Evolutionary conservation across 2,329 filamentous ascomycete genomes (phyloP).

Genomic region (Reticulascus tulasneorum): DNA sequence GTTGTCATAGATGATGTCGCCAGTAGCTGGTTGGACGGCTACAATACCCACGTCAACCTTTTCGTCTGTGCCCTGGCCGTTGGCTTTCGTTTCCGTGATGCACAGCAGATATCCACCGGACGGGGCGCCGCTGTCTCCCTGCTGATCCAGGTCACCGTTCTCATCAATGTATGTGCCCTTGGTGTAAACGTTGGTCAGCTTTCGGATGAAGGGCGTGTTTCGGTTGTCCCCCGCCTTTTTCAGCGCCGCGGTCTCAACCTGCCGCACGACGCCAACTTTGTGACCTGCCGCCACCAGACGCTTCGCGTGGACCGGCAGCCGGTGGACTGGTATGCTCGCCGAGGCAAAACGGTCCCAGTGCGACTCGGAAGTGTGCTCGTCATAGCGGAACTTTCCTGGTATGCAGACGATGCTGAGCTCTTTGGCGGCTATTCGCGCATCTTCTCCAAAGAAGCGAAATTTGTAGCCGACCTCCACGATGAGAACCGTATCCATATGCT

Average conservation of each 20-base stretch:
- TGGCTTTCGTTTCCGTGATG: constrained; percentile 79
- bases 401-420: constrained; percentile 95
- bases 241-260: constrained; percentile 90
- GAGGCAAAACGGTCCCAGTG: constrained; percentile 91
- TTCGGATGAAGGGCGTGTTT: constrained; percentile 85
- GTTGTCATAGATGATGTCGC: constrained; percentile 91
- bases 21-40: constrained; percentile 91
- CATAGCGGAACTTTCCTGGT: constrained; percentile 88
- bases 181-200: constrained; percentile 94
- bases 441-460: constrained; percentile 94
- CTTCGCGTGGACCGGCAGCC: constrained; percentile 90
- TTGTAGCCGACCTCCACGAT: constrained; percentile 98
- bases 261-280: constrained; percentile 92
- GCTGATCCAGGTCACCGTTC: constrained; percentile 68
- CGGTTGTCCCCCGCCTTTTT: constrained; percentile 95
- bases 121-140: constrained; percentile 44
- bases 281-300: constrained; percentile 86
- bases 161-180: constrained; percentile 98
- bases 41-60: constrained; percentile 89
- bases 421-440: constrained; percentile 83
- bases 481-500: constrained; percentile 83
- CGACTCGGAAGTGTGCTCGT: constrained; percentile 90
- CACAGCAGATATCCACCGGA: constrained; percentile 87
- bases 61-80: constrained; percentile 80
- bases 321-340: constrained; percentile 89